Evolutionary conservation across 1,139 yeast species (phyloP).

Genomic region (Diutina neorugosa): DNA sequence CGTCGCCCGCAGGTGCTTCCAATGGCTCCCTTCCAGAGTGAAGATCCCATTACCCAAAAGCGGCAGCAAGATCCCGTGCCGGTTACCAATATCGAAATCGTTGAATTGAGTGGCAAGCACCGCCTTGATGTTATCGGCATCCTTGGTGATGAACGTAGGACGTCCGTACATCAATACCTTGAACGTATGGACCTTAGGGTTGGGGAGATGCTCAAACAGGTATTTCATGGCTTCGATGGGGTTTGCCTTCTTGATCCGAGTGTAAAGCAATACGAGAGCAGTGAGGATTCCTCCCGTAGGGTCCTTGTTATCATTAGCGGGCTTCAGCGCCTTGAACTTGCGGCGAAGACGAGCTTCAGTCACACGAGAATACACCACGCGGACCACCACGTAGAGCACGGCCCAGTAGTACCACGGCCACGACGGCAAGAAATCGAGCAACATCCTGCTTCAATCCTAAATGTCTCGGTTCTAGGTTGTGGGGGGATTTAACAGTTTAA

Average conservation of each 20-base stretch:
- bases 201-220: neutral
- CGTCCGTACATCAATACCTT: neutral
- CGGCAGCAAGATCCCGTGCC: constrained; percentile 2
- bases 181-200: neutral
- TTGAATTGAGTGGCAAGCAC: constrained; percentile 2
- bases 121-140: constrained; percentile 5
- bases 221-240: neutral
- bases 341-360: neutral
- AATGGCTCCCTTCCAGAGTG: neutral
- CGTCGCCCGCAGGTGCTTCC: constrained; percentile 3
- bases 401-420: neutral
- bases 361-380: neutral
- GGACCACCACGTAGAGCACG: neutral
- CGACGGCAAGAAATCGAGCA: neutral
- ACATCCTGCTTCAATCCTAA: too few relatives aligned
- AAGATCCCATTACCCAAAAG: constrained; percentile 4
- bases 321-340: neutral
- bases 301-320: neutral
- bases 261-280: neutral
- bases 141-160: neutral
- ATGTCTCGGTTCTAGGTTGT: neutral
- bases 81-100: constrained; percentile 2
- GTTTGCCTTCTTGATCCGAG: neutral
- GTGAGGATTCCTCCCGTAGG: neutral
- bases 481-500: neutral